phyloP scores from a whole-genome alignment of 2,329 filamentous ascomycete genomes.

The Polychaeton citri region DNA sequence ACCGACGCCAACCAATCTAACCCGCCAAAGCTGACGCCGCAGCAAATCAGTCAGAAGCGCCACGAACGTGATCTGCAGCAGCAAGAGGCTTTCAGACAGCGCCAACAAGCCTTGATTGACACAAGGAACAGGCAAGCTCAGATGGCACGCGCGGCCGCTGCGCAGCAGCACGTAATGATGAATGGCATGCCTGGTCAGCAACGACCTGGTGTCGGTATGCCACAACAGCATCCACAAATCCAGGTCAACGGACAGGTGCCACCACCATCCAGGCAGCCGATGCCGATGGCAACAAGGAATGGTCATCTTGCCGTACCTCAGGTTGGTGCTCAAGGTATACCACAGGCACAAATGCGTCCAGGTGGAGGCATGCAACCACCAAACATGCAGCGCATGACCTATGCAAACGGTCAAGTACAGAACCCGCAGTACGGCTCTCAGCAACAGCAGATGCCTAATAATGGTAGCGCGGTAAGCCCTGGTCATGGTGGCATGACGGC shows the following conservation, averaged over 20 bases:
- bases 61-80: conserved; percentile 69
- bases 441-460: conserved; percentile 14
- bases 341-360: conserved; percentile 43
- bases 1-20: conserved; percentile 12
- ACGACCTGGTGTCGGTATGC: conserved; percentile 10
- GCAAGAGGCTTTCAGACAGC: conserved; percentile 41
- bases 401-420: conserved; percentile 12
- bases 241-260: conserved; percentile 23
- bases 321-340: conserved; percentile 45
- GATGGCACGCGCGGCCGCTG: conserved; percentile 22
- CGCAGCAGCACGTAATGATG: background rate
- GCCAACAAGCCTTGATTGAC: conserved; percentile 17
- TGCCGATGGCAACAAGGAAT: conserved; percentile 35
- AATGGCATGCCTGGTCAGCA: conserved; percentile 16
- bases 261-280: conserved; percentile 24
- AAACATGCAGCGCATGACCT: conserved; percentile 14
- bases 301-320: conserved; percentile 36
- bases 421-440: conserved; percentile 15
- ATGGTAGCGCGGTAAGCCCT: conserved; percentile 16
- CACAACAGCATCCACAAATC: conserved; percentile 14
- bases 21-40: conserved; percentile 56
- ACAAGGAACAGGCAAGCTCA: conserved; percentile 23
- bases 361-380: conserved; percentile 9
- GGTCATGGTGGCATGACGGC: conserved; percentile 16
- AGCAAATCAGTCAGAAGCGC: conserved; percentile 81